Evolutionary conservation across 257 asterid genomes (phyloP).

Genomic region (Pogostemon cablin): DNA sequence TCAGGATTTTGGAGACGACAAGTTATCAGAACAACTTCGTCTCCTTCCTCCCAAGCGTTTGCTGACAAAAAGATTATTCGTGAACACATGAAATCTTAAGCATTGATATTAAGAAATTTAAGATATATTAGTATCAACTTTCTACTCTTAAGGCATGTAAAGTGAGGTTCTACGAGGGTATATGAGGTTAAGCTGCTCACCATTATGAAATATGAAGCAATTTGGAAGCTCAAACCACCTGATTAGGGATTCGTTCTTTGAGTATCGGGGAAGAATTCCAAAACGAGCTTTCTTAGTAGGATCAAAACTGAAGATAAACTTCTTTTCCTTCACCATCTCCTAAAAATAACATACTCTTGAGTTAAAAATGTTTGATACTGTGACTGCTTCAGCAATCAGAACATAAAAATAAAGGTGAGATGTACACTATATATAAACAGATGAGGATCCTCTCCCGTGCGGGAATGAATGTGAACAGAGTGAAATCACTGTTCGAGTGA

Average conservation of each 20-base stretch:
- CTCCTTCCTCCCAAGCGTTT: slow-evolving; percentile 99
- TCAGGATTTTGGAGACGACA: slow-evolving; percentile 80
- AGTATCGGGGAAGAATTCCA: slow-evolving; percentile 93
- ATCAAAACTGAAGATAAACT: slow-evolving; percentile 70
- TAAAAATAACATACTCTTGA: slow-evolving; percentile 35
- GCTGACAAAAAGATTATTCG: slow-evolving; percentile 47
- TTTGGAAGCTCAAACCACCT: slow-evolving; percentile 99
- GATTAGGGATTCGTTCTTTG: slow-evolving; percentile 73
- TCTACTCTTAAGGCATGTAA: slow-evolving; percentile 18
- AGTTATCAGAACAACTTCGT: slow-evolving; percentile 87
- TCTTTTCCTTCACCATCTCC: slow-evolving; percentile 94
- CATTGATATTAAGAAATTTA: neutral
- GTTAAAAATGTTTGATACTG: too few species aligned
- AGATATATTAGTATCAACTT: slow-evolving; percentile 12
- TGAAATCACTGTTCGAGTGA: too few species aligned
- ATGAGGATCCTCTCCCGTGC: too few species aligned
- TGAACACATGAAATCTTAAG: slow-evolving; percentile 18
- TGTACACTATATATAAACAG: neutral
- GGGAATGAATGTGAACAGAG: too few species aligned
- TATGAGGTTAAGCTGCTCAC: slow-evolving; percentile 49
- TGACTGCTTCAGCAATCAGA: slow-evolving; percentile 2
- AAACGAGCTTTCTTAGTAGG: slow-evolving; percentile 85
- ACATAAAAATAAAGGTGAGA: slow-evolving; percentile 6
- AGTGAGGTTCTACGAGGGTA: slow-evolving; percentile 25
- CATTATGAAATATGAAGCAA: slow-evolving; percentile 96